A percentile compares a stretch with the other conserved stretches of the same genome.
Conservation (phyloP, 345 rosid genomes). For the Turnera subulata region DNA sequence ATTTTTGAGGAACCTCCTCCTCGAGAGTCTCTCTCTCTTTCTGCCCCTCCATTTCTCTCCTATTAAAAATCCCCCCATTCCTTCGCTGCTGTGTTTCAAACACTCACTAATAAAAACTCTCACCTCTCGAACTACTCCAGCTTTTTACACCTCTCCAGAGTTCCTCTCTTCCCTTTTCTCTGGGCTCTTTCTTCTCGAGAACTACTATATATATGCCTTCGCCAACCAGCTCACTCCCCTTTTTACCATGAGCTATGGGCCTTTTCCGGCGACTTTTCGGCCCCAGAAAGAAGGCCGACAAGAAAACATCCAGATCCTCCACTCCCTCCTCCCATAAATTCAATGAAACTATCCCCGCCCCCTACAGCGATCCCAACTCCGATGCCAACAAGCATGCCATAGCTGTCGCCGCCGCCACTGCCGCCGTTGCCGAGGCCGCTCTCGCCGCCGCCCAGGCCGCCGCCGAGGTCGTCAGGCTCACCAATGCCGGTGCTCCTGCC, state of each 20-base stretch:
- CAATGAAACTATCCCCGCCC: not conserved
- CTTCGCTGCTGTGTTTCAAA: too few species aligned
- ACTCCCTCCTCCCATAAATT: conserved; percentile 12
- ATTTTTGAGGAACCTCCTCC: too few species aligned
- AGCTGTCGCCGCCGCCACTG: conserved; percentile 34
- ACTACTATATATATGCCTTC: too few species aligned
- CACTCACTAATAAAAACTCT: too few species aligned
- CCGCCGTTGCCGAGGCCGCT: conserved; percentile 34
- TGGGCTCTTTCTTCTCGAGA: too few species aligned
- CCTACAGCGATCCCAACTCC: conserved; percentile 20
- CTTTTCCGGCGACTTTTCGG: conserved; percentile 74
- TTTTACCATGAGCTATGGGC: conserved; percentile 56
- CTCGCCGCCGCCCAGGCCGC: conserved; percentile 34
- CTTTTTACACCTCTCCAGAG: too few species aligned
- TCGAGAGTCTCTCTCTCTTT: too few species aligned
- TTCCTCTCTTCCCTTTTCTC: too few species aligned
- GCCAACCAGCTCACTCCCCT: not conserved
- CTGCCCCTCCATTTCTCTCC: too few species aligned
- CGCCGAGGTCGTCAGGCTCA: conserved; percentile 31
- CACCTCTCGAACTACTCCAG: too few species aligned
- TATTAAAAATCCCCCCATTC: too few species aligned
- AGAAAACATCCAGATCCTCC: conserved; percentile 21
- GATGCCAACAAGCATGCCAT: conserved; percentile 31
- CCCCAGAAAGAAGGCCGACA: conserved; percentile 34
- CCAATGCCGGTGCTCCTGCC: conserved; percentile 8